Evolutionary conservation across 2,329 filamentous ascomycete genomes (phyloP).

Genomic region (Fusarium sp.): DNA sequence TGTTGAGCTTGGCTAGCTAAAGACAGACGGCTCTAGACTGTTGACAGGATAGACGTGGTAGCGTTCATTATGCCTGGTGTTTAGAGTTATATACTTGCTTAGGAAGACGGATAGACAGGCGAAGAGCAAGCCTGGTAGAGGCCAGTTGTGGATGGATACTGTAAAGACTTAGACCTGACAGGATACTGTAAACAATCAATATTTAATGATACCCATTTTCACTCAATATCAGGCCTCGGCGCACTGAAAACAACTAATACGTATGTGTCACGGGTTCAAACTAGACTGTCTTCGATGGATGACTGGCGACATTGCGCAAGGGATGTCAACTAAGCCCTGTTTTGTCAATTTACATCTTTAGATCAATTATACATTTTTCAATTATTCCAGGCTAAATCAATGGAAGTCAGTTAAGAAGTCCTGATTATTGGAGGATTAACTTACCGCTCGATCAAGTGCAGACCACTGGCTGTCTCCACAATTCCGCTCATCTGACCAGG

Average conservation of each 20-base stretch:
- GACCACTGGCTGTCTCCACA: conserved; percentile 91
- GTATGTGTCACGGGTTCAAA: conserved; percentile 15
- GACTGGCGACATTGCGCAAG: background rate
- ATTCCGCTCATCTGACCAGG: conserved; percentile 87
- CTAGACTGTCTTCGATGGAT: background rate
- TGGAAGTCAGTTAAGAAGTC: conserved; percentile 6
- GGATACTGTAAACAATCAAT: conserved; percentile 14
- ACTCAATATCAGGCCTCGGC: background rate
- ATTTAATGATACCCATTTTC: background rate
- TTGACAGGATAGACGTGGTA: conserved; percentile 8
- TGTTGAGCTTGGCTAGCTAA: conserved; percentile 53
- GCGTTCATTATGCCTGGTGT: conserved; percentile 27
- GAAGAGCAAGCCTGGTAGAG: conserved; percentile 18
- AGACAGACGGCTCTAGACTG: conserved; percentile 18
- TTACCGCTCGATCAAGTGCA: conserved; percentile 96
- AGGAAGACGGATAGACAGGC: conserved; percentile 22
- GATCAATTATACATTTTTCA: conserved; percentile 30
- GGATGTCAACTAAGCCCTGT: conserved; percentile 26
- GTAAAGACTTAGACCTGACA: conserved; percentile 29
- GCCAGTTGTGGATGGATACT: conserved; percentile 14
- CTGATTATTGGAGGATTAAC: conserved; percentile 19
- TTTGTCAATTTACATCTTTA: conserved; percentile 36
- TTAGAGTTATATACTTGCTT: conserved; percentile 35
- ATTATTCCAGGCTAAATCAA: conserved; percentile 34
- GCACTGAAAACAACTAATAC: background rate